Evolutionary conservation across 345 rosid species (phyloP), one percentile per base, ranked within the genome.

Genomic region (Moricandia arvensis): DNA sequence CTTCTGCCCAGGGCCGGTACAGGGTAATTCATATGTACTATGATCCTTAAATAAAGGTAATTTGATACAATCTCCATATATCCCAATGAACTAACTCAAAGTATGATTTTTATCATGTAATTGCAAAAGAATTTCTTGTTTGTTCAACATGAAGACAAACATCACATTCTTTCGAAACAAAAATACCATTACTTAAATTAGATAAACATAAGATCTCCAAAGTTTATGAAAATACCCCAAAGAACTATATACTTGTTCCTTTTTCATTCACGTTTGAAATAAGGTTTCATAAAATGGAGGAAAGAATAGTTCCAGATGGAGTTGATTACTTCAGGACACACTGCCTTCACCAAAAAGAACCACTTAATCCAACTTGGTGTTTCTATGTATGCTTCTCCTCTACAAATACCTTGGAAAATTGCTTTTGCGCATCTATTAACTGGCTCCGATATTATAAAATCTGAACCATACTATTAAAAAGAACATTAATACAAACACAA

Each of bases 341-440:
- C 30, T 9, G 30, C 12, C 30, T 55, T 55, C 59, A 55, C 59
- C 29, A 55, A 55, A 21, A 55, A 55, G 59, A 55, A 55, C 29
- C 59, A 55, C 59, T 55, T 55, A 5, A 55, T 54, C 59, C 59
- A 54, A 54, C 59, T 21, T 55, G 59, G 59, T 53, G 59, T 55
- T 55, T 55, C 30, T 21, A 55, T 24, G 30, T 55, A 55, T 55
- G 12, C 29, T 55, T 55, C 59, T 55, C 59, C 59, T 54, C 59
- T 9, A 54, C 59, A 54, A 21, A 54, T 13, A 18, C 59, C 59
- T 55, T 55, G n/a, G 30, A 55, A 55, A 55, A 21, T 55, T 21
- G 30, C 59, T 55, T 55, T 55, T 2, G 59, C n/a, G 30, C 59
- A 55, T 55, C 59, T 55, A 21, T 24, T 21, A 55, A 55, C 59